phyloP scores from a whole-genome alignment of 176 grass and related monocot species.

The Leersia perrieri region DNA sequence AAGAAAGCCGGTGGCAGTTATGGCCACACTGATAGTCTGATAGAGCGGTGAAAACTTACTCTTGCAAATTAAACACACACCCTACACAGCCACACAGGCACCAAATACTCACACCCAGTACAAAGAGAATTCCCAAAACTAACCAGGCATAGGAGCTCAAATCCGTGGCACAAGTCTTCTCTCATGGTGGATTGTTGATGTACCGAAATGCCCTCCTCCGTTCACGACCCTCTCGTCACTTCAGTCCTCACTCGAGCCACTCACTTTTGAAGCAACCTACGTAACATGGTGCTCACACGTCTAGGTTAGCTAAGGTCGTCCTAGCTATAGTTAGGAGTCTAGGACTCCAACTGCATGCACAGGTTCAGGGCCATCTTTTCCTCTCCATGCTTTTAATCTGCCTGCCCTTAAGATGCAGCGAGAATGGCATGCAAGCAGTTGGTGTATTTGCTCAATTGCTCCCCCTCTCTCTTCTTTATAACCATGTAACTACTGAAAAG shows the following conservation, averaged over 20 bases:
- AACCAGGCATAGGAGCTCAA: conserved; percentile 35
- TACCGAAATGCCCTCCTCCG: conserved; percentile 22
- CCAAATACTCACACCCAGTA: background rate
- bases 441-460: background rate
- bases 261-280: conserved; percentile 58
- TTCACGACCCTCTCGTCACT: background rate
- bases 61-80: background rate
- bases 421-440: conserved; percentile 8
- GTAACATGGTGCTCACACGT: conserved; percentile 38
- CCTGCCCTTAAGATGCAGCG: conserved; percentile 34
- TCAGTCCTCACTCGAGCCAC: conserved; percentile 25
- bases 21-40: background rate
- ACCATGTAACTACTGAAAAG: conserved; percentile 19
- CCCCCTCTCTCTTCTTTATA: conserved; percentile 46
- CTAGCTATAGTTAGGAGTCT: background rate
- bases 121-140: conserved; percentile 41
- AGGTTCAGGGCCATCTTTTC: conserved; percentile 40
- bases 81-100: background rate
- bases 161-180: conserved; percentile 30
- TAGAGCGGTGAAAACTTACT: conserved; percentile 12
- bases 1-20: conserved; percentile 15
- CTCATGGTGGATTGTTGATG: conserved; percentile 6
- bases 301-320: conserved; percentile 8
- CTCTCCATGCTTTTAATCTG: conserved; percentile 40
- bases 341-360: conserved; percentile 9